Evolutionary conservation across 257 asterid species (phyloP).

Genomic region (Hygrophila difformis): DNA sequence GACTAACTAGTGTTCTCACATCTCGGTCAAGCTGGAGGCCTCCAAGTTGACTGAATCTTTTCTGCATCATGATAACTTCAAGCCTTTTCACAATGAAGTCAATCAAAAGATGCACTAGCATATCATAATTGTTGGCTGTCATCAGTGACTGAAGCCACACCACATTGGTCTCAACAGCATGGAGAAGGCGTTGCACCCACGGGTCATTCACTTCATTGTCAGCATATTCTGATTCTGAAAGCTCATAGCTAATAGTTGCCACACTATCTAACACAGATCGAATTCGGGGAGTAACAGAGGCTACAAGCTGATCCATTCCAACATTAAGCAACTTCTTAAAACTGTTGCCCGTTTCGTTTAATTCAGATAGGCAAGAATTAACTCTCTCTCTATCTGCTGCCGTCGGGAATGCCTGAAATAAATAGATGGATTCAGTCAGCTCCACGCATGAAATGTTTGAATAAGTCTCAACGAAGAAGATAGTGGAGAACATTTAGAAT

Average conservation of each 20-base stretch:
- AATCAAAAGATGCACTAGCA: constrained; percentile 59
- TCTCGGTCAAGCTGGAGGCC: constrained; percentile 98
- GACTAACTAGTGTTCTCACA: constrained; percentile 78
- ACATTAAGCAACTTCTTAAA: constrained; percentile 61
- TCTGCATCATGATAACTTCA: constrained; percentile 95
- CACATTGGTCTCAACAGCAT: constrained; percentile 70
- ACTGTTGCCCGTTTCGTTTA: constrained; percentile 71
- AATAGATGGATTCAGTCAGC: constrained; percentile 14
- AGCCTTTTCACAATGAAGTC: constrained; percentile 89
- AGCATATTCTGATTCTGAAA: constrained; percentile 90
- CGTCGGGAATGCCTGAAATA: constrained; percentile 58
- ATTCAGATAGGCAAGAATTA: constrained; percentile 81
- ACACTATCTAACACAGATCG: constrained; percentile 81
- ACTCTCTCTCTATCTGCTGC: constrained; percentile 81
- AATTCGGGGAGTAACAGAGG: constrained; percentile 68
- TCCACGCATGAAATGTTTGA: neutral
- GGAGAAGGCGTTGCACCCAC: constrained; percentile 97
- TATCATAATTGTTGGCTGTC: constrained; percentile 78
- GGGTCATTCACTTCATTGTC: constrained; percentile 96
- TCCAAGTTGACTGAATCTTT: constrained; percentile 92
- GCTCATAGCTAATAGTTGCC: constrained; percentile 82
- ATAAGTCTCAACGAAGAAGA: constrained; percentile 1
- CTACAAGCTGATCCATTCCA: constrained; percentile 84
- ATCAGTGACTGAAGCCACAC: constrained; percentile 85
- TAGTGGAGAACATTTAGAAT: neutral